Evolutionary conservation across 441 rosid genomes (phyloP).

Genomic region (Lepidium campestre): DNA sequence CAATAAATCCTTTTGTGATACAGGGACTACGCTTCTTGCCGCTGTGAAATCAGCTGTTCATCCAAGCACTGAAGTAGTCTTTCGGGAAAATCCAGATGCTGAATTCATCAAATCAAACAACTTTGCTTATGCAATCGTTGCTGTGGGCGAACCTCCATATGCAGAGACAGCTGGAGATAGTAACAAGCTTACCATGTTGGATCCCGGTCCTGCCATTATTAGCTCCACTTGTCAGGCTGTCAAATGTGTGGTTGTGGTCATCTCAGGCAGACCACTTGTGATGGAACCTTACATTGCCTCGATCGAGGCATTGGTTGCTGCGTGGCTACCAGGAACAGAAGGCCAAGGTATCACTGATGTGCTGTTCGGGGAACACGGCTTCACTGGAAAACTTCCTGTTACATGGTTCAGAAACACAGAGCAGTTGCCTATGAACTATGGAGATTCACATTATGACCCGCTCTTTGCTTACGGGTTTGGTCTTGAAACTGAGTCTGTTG

Average conservation of each 20-base stretch:
- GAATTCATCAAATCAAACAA: conserved; percentile 53
- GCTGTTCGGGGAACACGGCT: conserved; percentile 58
- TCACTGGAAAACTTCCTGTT: conserved; percentile 57
- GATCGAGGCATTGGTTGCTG: conserved; percentile 58
- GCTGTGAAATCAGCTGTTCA: conserved; percentile 52
- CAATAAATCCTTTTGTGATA: not conserved
- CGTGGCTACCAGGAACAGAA: conserved; percentile 76
- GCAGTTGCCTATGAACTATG: conserved; percentile 65
- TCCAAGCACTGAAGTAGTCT: conserved; percentile 44
- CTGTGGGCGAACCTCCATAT: conserved; percentile 59
- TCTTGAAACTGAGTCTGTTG: conserved; percentile 51
- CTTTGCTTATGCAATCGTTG: conserved; percentile 53
- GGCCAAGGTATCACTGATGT: conserved; percentile 66
- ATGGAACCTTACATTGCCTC: conserved; percentile 53
- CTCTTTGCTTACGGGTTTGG: conserved; percentile 54
- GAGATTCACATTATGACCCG: conserved; percentile 58
- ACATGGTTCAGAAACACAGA: conserved; percentile 65
- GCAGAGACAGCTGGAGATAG: conserved; percentile 64
- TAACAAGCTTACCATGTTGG: conserved; percentile 45
- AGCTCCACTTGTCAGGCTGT: conserved; percentile 43
- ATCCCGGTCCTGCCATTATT: conserved; percentile 46
- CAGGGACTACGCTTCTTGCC: conserved; percentile 60
- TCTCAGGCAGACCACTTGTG: conserved; percentile 62
- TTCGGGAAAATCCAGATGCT: conserved; percentile 41
- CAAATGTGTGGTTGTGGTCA: conserved; percentile 52